phyloP scores from a whole-genome alignment of 2,329 filamentous ascomycete genomes.

The Colletotrichum sp. region DNA sequence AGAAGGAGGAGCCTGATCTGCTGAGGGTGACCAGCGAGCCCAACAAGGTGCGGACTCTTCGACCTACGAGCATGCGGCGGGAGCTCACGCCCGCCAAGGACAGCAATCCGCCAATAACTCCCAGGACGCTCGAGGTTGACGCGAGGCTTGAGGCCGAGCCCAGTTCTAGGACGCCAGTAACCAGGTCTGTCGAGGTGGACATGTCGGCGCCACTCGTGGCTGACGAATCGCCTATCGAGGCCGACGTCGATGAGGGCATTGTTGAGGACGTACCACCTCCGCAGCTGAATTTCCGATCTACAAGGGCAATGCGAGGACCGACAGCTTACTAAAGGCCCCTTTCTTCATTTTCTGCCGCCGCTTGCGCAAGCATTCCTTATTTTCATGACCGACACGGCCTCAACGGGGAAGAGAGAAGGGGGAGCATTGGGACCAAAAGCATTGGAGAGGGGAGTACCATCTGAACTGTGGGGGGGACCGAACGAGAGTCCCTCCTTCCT shows the following conservation, averaged over 20 bases:
- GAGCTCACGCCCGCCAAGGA: conserved; percentile 38
- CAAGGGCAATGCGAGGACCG: conserved; percentile 38
- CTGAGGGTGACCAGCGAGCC: conserved; percentile 43
- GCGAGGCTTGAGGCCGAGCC: conserved; percentile 24
- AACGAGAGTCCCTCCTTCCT: background rate
- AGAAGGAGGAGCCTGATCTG: conserved; percentile 55
- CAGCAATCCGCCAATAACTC: conserved; percentile 8
- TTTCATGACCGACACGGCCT: conserved; percentile 19
- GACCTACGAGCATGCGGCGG: conserved; percentile 59
- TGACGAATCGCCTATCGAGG: conserved; percentile 16
- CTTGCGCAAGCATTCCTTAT: background rate
- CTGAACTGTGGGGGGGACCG: background rate
- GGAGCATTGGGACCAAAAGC: conserved; percentile 1
- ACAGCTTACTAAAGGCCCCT: background rate
- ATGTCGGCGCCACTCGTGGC: conserved; percentile 17
- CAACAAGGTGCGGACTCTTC: conserved; percentile 52
- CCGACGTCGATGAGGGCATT: conserved; percentile 47
- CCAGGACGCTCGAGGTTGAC: conserved; percentile 36
- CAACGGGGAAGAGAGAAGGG: background rate
- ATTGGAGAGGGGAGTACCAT: background rate
- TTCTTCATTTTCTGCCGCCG: background rate
- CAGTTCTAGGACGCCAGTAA: background rate
- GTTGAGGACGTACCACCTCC: conserved; percentile 40
- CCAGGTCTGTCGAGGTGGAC: conserved; percentile 6
- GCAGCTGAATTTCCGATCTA: conserved; percentile 47